These are phyloP conservation scores for Pharus latifolius DNA, from an alignment of 176 grass and related monocot species.

Conservation along the genomic window DNA sequence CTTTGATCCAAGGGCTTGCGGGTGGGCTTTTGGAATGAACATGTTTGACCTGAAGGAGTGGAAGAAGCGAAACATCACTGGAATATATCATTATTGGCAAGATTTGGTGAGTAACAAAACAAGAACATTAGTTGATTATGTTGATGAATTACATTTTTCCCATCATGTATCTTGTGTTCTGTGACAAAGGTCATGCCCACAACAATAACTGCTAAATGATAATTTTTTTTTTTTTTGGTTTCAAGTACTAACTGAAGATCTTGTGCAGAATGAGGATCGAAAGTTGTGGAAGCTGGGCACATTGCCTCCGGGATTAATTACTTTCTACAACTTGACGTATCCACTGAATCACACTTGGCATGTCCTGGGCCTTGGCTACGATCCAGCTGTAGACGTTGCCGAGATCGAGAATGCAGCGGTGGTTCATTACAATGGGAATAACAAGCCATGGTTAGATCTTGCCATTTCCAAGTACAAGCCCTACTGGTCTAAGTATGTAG, in stretches of 20 bases:
- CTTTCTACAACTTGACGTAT: slow-evolving; percentile 96
- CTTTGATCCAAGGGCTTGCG: slow-evolving; percentile 88
- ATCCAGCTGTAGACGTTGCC: slow-evolving; percentile 66
- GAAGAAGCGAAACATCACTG: slow-evolving; percentile 91
- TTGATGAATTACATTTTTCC: slow-evolving; percentile 6
- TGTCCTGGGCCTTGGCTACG: slow-evolving; percentile 91
- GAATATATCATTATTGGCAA: slow-evolving; percentile 99
- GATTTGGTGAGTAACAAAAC: slow-evolving; percentile 57
- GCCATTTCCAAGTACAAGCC: slow-evolving; percentile 79
- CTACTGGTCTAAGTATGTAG: slow-evolving; percentile 90
- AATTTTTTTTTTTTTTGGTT: slow-evolving; percentile 8
- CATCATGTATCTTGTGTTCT: neutral
- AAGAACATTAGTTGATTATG: slow-evolving; percentile 3
- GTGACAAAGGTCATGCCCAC: neutral
- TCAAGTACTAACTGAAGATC: slow-evolving; percentile 7
- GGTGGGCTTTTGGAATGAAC: slow-evolving; percentile 99
- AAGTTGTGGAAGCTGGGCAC: slow-evolving; percentile 94
- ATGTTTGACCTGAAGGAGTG: slow-evolving; percentile 88
- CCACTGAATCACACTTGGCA: slow-evolving; percentile 80
- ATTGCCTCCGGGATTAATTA: slow-evolving; percentile 83
- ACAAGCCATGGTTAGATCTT: slow-evolving; percentile 98
- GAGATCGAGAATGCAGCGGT: slow-evolving; percentile 72
- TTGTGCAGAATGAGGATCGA: slow-evolving; percentile 72
- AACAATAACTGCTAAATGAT: neutral
- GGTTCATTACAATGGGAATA: slow-evolving; percentile 94